Evolutionary conservation across 2,329 filamentous ascomycete species (phyloP), one percentile per base, ranked within the genome.

Genomic region (Fonsecaea pugnacius): DNA sequence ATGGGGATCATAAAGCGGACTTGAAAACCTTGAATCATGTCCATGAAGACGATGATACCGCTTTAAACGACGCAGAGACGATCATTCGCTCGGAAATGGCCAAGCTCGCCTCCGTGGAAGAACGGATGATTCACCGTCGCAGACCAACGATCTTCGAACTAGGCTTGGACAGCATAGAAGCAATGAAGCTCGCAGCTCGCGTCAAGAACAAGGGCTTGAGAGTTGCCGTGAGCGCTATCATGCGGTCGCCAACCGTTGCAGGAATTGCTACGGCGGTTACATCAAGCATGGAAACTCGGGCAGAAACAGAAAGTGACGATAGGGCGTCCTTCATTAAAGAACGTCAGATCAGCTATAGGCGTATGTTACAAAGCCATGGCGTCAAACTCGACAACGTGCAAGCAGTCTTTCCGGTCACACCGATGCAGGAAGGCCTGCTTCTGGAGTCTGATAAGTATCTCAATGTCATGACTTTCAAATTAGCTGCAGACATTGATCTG

Each of bases 151-250:
- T 97, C 10, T 88, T 96, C 43, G 88, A 94, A 70, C 83, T 97
- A 35, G 93, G 93, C 0, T 83, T 97, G 6, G 94, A 97, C 78
- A 96, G 93, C 72, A 96, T 97, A 63, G 93, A 97, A 75, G 85
- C 90, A 1, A 94, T 97, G 75, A 96, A 92, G 71, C 79, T 97
- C 0, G 89, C 91, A 0, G 88, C 91, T 0, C 84, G 87, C 59
- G 80, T 96, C 1, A 89, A 85, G 67, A 84, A 83, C 51, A 76
- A 77, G 4, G 84, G 83, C 0, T 78, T 95, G 21, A 73, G 78
- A 0, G 74, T 96, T 10, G 79, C 88, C 0, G 87, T 93, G n/a
- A 91, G 91, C 69, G 81, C 83, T n/a, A 88, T 97, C 24, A 89
- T 96, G 83, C 88, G 85, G 58, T 82, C 82, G 3, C 86, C 90